These are phyloP conservation scores for Pseudocercospora fijiensis DNA, from an alignment of 2,329 filamentous ascomycete genomes.

Conservation along the genomic window DNA sequence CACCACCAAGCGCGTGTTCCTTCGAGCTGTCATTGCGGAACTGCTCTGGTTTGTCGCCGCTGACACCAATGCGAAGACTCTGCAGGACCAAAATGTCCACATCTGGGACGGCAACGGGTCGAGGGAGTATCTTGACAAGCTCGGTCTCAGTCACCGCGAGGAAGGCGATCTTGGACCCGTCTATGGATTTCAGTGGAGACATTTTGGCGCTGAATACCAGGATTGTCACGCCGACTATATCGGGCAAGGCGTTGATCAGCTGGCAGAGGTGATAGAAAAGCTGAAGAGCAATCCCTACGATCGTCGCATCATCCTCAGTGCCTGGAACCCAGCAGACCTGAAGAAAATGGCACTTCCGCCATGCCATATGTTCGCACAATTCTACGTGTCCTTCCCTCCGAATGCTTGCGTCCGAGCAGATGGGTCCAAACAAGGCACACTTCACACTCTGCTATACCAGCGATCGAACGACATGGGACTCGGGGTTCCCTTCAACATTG, in stretches of 20 bases:
- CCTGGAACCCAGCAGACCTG: slow-evolving; percentile 90
- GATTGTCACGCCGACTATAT: slow-evolving; percentile 78
- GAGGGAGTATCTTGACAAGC: slow-evolving; percentile 81
- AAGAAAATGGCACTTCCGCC: slow-evolving; percentile 87
- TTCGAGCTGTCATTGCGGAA: slow-evolving; percentile 84
- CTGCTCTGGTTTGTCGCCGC: slow-evolving; percentile 94
- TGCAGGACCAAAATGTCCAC: slow-evolving; percentile 79
- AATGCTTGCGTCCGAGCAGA: slow-evolving; percentile 31
- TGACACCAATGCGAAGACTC: slow-evolving; percentile 72
- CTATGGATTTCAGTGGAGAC: slow-evolving; percentile 98
- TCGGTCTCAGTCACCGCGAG: slow-evolving; percentile 76
- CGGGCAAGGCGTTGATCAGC: slow-evolving; percentile 87
- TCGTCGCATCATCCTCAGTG: slow-evolving; percentile 81
- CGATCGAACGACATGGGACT: slow-evolving; percentile 95
- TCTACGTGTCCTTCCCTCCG: slow-evolving; percentile 76
- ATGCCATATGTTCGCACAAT: slow-evolving; percentile 97
- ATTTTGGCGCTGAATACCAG: slow-evolving; percentile 89
- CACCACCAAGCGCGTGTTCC: slow-evolving; percentile 95
- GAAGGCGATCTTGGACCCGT: slow-evolving; percentile 91
- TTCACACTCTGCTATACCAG: slow-evolving; percentile 91
- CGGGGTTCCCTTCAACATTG: slow-evolving; percentile 97
- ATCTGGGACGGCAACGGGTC: slow-evolving; percentile 99
- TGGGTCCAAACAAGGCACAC: slow-evolving; percentile 58
- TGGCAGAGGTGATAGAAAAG: slow-evolving; percentile 86
- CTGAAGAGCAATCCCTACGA: slow-evolving; percentile 82